Evolutionary conservation across 2,329 filamentous ascomycete species (phyloP), one percentile per base, ranked within the genome.

Genomic region (Sporothrix variecibatus): DNA sequence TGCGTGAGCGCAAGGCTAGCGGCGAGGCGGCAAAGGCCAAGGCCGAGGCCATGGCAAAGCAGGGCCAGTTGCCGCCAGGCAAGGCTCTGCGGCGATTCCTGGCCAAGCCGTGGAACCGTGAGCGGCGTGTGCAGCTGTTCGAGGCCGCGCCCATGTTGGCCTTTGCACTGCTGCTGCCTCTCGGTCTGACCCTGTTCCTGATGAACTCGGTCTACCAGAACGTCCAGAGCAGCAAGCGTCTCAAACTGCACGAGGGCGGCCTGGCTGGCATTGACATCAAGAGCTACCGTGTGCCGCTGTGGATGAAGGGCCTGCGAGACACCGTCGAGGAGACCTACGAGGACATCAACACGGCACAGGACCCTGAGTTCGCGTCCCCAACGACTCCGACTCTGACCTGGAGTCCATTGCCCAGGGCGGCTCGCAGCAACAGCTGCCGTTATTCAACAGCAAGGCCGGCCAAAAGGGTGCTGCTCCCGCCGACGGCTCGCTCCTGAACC

Each of bases 281-380:
- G 20, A 87, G 90, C 68, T 97, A 97, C 79, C 89, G 93, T 26
- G 88, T 95, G 40, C 93, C 94, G 0, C 84, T 96, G 11, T 87
- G 94, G 78, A 89, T 95, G 77, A 91, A 93, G 77, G 91, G 93
- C 73, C 89, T 95, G 31, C 92, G 92, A 56, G 89, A 89, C 73
- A 91, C 91, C 31, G 91, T 95, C 17, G 94, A 97, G 79, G 90
- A 92, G 69, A 90, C 91, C 1, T 94, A 94, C 78, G 93, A 94
- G 81, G 89, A 90, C 53, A 85, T 94, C 67, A 93, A 92, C 79
- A 89, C 86, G 76, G 85, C 88, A 2, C 92, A 94, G 78, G 85
- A 86, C 70, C 89, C 94, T 75, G 91, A 93, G 68, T 97, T 93
- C 78, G 86, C 97, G 0, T 87, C 87, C 83, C 85, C 4, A 86